phyloP scores from a whole-genome alignment of 257 asterid genomes.

The Nicotiana knightiana region DNA sequence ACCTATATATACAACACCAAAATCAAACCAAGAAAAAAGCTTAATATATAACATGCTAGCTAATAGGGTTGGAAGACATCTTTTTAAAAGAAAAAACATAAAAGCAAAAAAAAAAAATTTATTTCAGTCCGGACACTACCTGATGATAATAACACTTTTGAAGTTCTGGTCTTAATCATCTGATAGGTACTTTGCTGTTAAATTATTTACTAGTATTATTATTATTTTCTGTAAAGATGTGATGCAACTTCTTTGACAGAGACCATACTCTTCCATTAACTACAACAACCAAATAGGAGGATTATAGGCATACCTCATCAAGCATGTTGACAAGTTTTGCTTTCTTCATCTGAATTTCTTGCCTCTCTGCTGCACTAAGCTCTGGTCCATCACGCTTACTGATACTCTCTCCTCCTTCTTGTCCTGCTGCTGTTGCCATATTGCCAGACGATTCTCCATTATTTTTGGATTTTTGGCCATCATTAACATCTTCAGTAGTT shows the following conservation, averaged over 20 bases:
- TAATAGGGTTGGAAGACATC: too few species aligned
- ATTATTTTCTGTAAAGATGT: conserved; percentile 10
- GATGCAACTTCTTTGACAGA: conserved; percentile 20
- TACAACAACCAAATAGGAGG: background rate
- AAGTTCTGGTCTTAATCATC: conserved; percentile 18
- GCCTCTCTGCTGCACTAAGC: conserved; percentile 73
- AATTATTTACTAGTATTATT: background rate
- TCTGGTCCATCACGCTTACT: conserved; percentile 45
- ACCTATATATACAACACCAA: conserved; percentile 39
- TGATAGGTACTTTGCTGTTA: conserved; percentile 18
- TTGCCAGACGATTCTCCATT: conserved; percentile 34
- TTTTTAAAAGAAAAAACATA: too few species aligned
- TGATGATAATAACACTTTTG: conserved; percentile 27
- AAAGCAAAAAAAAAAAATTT: background rate
- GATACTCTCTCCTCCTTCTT: conserved; percentile 34
- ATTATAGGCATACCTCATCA: conserved; percentile 60
- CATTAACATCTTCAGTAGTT: conserved; percentile 21
- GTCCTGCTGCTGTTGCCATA: conserved; percentile 1
- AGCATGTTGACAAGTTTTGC: conserved; percentile 96
- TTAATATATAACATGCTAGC: too few species aligned
- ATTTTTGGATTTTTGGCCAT: conserved; percentile 20
- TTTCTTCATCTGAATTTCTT: conserved; percentile 95
- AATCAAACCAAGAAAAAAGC: background rate
- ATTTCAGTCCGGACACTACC: conserved; percentile 7
- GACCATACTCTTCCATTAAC: conserved; percentile 20